Percentiles rank a stretch among this genome's conserved stretches.
Conservation (phyloP, 176 grass and related monocot genomes). For the Neostapfia colusana region DNA sequence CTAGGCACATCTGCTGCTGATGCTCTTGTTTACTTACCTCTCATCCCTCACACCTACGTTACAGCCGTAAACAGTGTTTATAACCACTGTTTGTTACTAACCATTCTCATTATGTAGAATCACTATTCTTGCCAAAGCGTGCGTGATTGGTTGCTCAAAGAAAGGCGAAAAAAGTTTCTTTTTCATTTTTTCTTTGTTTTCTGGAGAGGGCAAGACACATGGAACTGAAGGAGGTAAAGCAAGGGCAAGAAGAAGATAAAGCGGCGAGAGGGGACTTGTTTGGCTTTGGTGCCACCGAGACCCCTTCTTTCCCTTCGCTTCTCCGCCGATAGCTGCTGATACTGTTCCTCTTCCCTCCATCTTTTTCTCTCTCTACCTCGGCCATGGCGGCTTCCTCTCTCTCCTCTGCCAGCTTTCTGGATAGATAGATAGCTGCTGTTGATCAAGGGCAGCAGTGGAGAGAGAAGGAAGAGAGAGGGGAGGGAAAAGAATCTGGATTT, state of each 20-base stretch:
- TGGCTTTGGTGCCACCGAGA: slow-evolving; percentile 35
- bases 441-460: slow-evolving; percentile 20
- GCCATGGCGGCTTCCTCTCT: not conserved
- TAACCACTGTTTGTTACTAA: not conserved
- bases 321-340: slow-evolving; percentile 15
- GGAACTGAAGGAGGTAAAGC: slow-evolving; percentile 24
- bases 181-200: not conserved
- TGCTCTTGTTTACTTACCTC: not conserved
- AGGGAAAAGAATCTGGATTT: slow-evolving; percentile 40
- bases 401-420: not conserved
- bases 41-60: not conserved
- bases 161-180: not conserved
- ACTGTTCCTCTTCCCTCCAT: slow-evolving; percentile 24
- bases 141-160: not conserved
- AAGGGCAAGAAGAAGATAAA: slow-evolving; percentile 23
- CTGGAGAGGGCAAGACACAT: not conserved
- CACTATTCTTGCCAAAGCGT: not conserved
- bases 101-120: not conserved
- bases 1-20: not conserved
- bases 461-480: not conserved
- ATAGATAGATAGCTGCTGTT: not conserved
- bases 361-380: not conserved
- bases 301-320: slow-evolving; percentile 36
- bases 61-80: not conserved
- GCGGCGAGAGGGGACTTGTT: slow-evolving; percentile 10